Conservation (phyloP, 2,329 filamentous ascomycete genomes). For the Ophiosphaerella korrae region DNA sequence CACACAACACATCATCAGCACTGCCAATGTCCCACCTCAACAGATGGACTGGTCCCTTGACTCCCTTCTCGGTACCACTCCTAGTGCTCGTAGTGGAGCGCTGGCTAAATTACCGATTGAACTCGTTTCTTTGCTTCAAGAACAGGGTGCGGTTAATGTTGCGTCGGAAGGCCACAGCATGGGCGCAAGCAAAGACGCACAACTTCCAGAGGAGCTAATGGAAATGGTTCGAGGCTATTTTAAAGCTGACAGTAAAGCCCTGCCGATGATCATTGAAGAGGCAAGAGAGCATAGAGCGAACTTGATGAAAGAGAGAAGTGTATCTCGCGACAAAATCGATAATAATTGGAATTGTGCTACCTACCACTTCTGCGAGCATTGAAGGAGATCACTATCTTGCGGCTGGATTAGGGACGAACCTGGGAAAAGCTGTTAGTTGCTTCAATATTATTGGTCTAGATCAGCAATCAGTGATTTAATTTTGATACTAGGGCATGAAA, state of each 20-base stretch:
- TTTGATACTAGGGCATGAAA: too few relatives aligned
- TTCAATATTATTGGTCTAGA: too few relatives aligned
- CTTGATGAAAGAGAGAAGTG: slow-evolving; percentile 18
- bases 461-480: too few relatives aligned
- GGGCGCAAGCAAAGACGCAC: not conserved
- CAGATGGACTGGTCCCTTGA: slow-evolving; percentile 53
- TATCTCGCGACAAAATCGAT: slow-evolving; percentile 1
- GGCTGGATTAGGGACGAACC: too few relatives aligned
- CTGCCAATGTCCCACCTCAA: slow-evolving; percentile 59
- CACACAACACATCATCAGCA: slow-evolving; percentile 56
- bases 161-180: not conserved
- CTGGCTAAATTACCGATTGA: slow-evolving; percentile 19
- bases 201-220: slow-evolving; percentile 23
- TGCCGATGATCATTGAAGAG: slow-evolving; percentile 26
- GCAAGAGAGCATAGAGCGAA: slow-evolving; percentile 16
- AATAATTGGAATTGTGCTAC: slow-evolving; percentile 2
- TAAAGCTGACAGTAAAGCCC: not conserved
- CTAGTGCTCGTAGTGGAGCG: not conserved
- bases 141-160: slow-evolving; percentile 6
- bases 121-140: slow-evolving; percentile 2
- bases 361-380: slow-evolving; percentile 26
- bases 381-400: not conserved
- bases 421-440: too few relatives aligned
- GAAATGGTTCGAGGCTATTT: slow-evolving; percentile 16
- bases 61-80: slow-evolving; percentile 9